A percentile compares a stretch with the other conserved stretches of the same genome.
These are phyloP conservation scores for Globisporangium barbulae DNA, from an alignment of 352 stramenopile genomes.

Conservation along the genomic window DNA sequence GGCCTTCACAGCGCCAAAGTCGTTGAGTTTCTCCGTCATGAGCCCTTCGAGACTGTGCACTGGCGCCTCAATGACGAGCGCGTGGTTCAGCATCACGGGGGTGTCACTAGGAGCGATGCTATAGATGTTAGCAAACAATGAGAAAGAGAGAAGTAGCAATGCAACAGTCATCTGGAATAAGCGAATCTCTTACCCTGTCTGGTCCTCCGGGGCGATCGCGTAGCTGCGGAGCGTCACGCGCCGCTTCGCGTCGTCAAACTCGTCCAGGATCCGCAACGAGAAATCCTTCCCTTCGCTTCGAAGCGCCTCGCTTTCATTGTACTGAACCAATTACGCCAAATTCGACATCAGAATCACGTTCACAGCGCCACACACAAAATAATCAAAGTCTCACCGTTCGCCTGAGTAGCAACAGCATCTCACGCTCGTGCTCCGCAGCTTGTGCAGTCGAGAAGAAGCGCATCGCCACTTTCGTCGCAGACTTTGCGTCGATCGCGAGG, in stretches of 20 bases:
- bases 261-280: slow-evolving; percentile 29
- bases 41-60: slow-evolving; percentile 46
- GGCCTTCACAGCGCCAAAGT: slow-evolving; percentile 24
- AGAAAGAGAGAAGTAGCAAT: not conserved
- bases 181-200: slow-evolving; percentile 37
- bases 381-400: slow-evolving; percentile 22
- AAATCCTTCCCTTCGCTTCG: slow-evolving; percentile 17
- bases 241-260: slow-evolving; percentile 60
- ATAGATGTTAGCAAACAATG: slow-evolving; percentile 21
- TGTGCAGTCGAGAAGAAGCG: slow-evolving; percentile 48
- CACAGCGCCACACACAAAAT: not conserved
- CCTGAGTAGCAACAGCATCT: slow-evolving; percentile 36
- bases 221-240: slow-evolving; percentile 34
- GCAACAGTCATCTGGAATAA: not conserved
- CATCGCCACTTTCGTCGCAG: slow-evolving; percentile 49
- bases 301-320: not conserved
- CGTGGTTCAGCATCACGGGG: slow-evolving; percentile 47
- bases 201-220: slow-evolving; percentile 38
- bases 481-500: slow-evolving; percentile 53
- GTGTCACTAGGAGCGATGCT: slow-evolving; percentile 33
- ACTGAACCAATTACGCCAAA: not conserved
- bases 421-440: slow-evolving; percentile 36
- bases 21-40: slow-evolving; percentile 27
- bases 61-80: slow-evolving; percentile 51
- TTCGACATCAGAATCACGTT: not conserved